Conservation (phyloP, 2,329 filamentous ascomycete genomes). For the Ophiocordyceps sinensis region DNA sequence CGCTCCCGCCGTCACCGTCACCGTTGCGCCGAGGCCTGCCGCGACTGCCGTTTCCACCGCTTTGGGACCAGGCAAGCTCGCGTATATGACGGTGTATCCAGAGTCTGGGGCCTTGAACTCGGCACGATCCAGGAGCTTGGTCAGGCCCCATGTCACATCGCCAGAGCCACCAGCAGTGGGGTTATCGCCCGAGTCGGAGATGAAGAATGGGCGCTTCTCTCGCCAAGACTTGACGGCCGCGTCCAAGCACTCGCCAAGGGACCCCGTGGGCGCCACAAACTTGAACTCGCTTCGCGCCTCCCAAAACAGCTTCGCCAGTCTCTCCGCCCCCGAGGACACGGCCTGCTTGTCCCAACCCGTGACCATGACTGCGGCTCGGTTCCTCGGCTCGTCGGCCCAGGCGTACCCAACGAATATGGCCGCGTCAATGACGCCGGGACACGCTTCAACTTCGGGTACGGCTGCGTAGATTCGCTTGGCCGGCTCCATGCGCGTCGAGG, state of each 20-base stretch:
- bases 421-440: slow-evolving; percentile 30
- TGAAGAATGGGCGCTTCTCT: slow-evolving; percentile 30
- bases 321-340: slow-evolving; percentile 25
- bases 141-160: slow-evolving; percentile 37
- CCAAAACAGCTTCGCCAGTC: slow-evolving; percentile 33
- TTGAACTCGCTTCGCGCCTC: slow-evolving; percentile 27
- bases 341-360: slow-evolving; percentile 32
- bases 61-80: slow-evolving; percentile 32
- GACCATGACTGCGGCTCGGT: slow-evolving; percentile 32
- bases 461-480: slow-evolving; percentile 34
- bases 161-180: slow-evolving; percentile 39
- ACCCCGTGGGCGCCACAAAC: slow-evolving; percentile 37
- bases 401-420: slow-evolving; percentile 42
- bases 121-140: slow-evolving; percentile 25
- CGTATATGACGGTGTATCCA: slow-evolving; percentile 32
- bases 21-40: slow-evolving; percentile 28
- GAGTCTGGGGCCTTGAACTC: slow-evolving; percentile 23
- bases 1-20: slow-evolving; percentile 36
- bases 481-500: slow-evolving; percentile 36
- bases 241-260: slow-evolving; percentile 30
- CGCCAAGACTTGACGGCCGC: slow-evolving; percentile 21
- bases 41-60: slow-evolving; percentile 25
- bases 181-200: slow-evolving; percentile 41
- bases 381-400: slow-evolving; percentile 40
- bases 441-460: slow-evolving; percentile 26